Percentiles rank a stretch among this genome's conserved stretches.
phyloP scores from a whole-genome alignment of 768 basidiomycete genomes.

The Wakefieldia striispora region DNA sequence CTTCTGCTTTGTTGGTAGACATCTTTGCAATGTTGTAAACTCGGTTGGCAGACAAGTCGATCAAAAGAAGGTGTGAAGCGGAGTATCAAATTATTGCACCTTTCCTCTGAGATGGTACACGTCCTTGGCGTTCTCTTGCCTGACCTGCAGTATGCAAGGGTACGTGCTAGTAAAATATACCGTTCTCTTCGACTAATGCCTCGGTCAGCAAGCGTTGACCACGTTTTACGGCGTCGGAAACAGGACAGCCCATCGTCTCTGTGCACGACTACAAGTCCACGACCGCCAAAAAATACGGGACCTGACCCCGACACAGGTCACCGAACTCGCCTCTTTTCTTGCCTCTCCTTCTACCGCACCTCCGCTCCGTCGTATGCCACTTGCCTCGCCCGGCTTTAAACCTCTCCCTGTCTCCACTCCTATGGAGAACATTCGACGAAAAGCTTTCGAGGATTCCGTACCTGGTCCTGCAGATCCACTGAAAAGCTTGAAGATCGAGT shows the following conservation, averaged over 20 bases:
- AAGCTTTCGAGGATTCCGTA: conserved; percentile 33
- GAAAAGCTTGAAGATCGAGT: conserved; percentile 78
- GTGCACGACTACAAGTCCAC: conserved; percentile 92
- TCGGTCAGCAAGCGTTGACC: conserved; percentile 78
- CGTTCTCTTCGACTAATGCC: neutral
- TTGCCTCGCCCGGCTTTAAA: conserved; percentile 54
- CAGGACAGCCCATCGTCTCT: conserved; percentile 72
- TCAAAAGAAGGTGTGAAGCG: conserved; percentile 15
- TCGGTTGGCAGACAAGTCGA: conserved; percentile 1
- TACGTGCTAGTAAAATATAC: conserved; percentile 36
- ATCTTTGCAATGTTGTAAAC: too few relatives aligned
- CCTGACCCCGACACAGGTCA: conserved; percentile 84
- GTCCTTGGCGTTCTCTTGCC: conserved; percentile 82
- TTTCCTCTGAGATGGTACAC: conserved; percentile 62
- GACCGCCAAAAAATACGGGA: conserved; percentile 77
- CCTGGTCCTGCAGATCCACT: conserved; percentile 56
- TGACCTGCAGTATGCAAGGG: conserved; percentile 74
- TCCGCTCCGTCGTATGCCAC: conserved; percentile 61
- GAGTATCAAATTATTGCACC: conserved; percentile 20
- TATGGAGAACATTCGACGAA: conserved; percentile 27
- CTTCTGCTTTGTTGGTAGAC: conserved; percentile 77
- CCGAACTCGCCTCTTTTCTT: conserved; percentile 89
- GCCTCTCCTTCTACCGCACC: conserved; percentile 82
- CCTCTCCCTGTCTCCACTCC: conserved; percentile 44
- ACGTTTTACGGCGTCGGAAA: conserved; percentile 87